phyloP scores from a whole-genome alignment of 202 grass and related monocot genomes.

The Miscanthus sacchariflorus region DNA sequence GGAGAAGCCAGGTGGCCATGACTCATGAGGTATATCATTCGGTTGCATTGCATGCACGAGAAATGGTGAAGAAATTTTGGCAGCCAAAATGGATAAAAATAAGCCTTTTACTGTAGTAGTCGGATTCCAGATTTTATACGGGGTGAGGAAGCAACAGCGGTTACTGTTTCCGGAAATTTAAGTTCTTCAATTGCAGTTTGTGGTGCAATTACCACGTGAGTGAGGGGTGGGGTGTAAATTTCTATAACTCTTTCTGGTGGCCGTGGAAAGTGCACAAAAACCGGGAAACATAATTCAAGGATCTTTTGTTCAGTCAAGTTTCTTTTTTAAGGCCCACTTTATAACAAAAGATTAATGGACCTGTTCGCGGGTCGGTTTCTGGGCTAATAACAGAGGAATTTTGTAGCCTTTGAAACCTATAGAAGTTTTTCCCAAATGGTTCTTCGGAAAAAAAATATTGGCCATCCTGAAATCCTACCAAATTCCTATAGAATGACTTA shows the following conservation, averaged over 20 bases:
- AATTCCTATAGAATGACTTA: no score
- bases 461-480: no score
- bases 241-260: neutral
- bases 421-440: no score
- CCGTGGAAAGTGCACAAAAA: neutral
- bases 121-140: neutral
- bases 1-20: constrained; percentile 49
- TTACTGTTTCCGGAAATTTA: constrained; percentile 24
- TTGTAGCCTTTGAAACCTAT: no score
- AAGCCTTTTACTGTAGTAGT: neutral
- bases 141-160: neutral
- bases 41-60: constrained; percentile 3
- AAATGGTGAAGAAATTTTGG: neutral
- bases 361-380: no score
- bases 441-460: no score
- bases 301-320: neutral
- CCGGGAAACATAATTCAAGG: neutral
- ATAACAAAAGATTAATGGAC: no score
- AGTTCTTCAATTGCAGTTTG: constrained; percentile 31
- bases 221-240: neutral
- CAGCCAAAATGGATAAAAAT: neutral
- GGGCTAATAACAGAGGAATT: no score
- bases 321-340: neutral
- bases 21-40: neutral
- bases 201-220: constrained; percentile 28